Evolutionary conservation across 805 yeast species (phyloP).

Genomic region (Ogataea henricii): DNA sequence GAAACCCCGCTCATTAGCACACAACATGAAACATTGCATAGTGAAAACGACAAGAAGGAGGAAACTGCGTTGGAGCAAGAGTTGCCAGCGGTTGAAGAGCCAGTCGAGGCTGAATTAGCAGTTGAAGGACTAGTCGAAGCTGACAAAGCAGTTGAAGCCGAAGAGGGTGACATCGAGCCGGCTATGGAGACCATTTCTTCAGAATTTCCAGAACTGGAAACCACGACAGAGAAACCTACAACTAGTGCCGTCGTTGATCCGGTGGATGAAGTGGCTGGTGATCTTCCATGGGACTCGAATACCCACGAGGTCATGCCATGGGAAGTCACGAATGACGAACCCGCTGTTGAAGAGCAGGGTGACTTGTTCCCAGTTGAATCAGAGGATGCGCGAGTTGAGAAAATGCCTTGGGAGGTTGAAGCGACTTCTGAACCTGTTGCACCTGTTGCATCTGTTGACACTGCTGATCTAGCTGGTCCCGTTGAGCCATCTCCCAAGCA

Average conservation of each 20-base stretch:
- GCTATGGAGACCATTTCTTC: not conserved
- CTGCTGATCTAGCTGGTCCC: not conserved
- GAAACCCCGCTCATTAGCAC: no score
- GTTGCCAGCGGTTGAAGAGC: not conserved
- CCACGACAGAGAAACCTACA: not conserved
- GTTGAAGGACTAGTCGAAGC: not conserved
- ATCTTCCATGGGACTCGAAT: constrained; percentile 22
- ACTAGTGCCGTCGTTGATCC: not conserved
- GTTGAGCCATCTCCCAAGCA: not conserved
- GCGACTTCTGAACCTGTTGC: not conserved
- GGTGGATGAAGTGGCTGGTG: constrained; percentile 17
- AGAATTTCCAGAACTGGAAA: not conserved
- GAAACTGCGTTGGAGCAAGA: not conserved
- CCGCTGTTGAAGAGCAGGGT: not conserved
- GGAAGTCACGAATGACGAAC: constrained; percentile 3
- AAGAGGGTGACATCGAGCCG: not conserved
- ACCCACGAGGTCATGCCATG: constrained; percentile 12
- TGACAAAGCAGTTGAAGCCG: not conserved
- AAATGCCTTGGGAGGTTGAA: not conserved
- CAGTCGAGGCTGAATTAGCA: no score
- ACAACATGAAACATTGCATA: no score
- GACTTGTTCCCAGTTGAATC: not conserved
- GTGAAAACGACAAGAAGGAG: not conserved
- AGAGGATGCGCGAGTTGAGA: not conserved
- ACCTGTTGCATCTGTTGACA: not conserved